phyloP scores from a whole-genome alignment of 2,329 filamentous ascomycete genomes.

The Ceratocystis papillata region DNA sequence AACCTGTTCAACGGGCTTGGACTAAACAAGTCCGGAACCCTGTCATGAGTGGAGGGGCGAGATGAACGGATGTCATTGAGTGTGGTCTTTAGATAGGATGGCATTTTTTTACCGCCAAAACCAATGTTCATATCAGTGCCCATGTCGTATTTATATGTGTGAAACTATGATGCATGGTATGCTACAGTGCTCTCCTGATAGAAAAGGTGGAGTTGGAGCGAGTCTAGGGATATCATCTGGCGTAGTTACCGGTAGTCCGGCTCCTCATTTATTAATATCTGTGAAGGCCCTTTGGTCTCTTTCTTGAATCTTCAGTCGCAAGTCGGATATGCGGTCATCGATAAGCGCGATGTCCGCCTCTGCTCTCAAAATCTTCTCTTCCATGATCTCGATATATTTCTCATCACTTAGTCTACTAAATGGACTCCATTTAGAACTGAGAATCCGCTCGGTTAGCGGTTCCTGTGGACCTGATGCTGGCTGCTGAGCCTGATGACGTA shows the following conservation, averaged over 20 bases:
- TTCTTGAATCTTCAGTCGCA: constrained; percentile 26
- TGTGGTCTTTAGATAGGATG: not conserved
- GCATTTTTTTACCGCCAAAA: not conserved
- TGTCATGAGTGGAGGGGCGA: not conserved
- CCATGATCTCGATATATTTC: constrained; percentile 60
- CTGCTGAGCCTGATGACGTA: constrained; percentile 27
- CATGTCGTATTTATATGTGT: constrained; percentile 6
- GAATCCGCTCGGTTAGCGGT: constrained; percentile 29
- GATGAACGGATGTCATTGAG: not conserved
- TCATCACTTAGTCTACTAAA: constrained; percentile 59
- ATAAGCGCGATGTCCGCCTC: constrained; percentile 69
- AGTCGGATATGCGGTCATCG: constrained; percentile 57
- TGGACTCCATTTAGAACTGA: constrained; percentile 59
- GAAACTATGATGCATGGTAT: not conserved
- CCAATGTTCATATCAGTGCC: not conserved
- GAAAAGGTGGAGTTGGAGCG: not conserved
- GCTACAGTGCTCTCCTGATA: not conserved
- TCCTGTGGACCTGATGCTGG: constrained; percentile 31
- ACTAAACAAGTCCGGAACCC: constrained; percentile 3
- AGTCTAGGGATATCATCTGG: not conserved
- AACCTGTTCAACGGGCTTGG: constrained; percentile 22
- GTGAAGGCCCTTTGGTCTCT: constrained; percentile 14
- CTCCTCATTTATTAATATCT: not conserved
- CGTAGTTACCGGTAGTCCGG: not conserved
- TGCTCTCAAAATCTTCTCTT: constrained; percentile 58